Percentiles rank a stretch among this genome's conserved stretches.
Evolutionary conservation across 106 monocot species (phyloP).

Genomic region (Posidonia australis): DNA sequence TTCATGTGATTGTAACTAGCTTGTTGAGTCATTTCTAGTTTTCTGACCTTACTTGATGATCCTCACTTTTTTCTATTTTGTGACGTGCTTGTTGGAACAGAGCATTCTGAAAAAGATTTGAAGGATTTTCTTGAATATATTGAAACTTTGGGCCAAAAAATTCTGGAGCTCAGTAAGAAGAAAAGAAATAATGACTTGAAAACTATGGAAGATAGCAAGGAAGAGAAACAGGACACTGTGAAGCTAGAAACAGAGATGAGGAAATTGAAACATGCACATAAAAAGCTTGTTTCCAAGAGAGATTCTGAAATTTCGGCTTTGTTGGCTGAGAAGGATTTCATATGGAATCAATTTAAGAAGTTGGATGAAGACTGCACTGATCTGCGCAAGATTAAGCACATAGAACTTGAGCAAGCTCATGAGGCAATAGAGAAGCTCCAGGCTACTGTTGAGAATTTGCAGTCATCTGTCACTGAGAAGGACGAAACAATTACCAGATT

Average conservation of each 20-base stretch:
- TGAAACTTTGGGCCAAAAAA: constrained; percentile 17
- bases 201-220: constrained; percentile 6
- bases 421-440: constrained; percentile 45
- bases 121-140: constrained; percentile 34
- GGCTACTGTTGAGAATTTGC: constrained; percentile 22
- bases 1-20: not conserved
- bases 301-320: constrained; percentile 52
- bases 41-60: not conserved
- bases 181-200: not conserved
- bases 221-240: not conserved
- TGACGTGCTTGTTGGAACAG: constrained; percentile 22
- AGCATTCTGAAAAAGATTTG: constrained; percentile 38
- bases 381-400: constrained; percentile 32
- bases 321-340: constrained; percentile 71
- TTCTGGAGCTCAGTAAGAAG: constrained; percentile 13
- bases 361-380: constrained; percentile 44
- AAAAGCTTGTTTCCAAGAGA: constrained; percentile 32
- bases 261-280: constrained; percentile 42
- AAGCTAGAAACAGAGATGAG: constrained; percentile 19
- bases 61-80: not conserved
- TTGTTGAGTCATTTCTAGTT: not conserved
- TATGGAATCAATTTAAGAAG: constrained; percentile 69
- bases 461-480: constrained; percentile 27
- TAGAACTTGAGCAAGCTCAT: constrained; percentile 39
- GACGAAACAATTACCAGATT: constrained; percentile 33